Percentiles rank a stretch among this genome's conserved stretches.
Evolutionary conservation across 164 flowering plant species (phyloP).

Genomic region (Vitis labrusca): DNA sequence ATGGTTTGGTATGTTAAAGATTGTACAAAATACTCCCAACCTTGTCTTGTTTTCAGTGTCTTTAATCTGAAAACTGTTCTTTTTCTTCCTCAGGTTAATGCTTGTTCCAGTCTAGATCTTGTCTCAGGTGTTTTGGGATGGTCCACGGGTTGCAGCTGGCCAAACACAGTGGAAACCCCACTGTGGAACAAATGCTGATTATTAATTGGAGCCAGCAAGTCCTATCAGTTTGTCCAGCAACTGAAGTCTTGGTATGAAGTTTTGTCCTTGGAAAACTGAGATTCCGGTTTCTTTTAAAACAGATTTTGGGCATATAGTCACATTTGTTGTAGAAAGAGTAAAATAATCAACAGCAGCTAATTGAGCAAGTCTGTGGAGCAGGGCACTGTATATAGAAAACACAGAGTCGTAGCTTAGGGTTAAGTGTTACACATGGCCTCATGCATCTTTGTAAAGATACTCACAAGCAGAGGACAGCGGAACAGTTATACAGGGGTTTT

Average conservation of each 20-base stretch:
- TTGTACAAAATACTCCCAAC: background rate
- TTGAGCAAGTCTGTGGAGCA: conserved; percentile 32
- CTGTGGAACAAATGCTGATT: conserved; percentile 57
- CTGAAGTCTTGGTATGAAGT: conserved; percentile 26
- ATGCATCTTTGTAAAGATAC: conserved; percentile 20
- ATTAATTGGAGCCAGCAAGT: background rate
- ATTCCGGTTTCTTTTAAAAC: background rate
- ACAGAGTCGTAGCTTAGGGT: conserved; percentile 21
- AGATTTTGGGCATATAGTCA: conserved; percentile 18
- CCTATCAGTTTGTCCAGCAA: conserved; percentile 5
- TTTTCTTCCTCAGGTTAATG: conserved; percentile 52
- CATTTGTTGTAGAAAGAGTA: conserved; percentile 9
- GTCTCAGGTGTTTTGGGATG: conserved; percentile 84
- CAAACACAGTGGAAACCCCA: conserved; percentile 36
- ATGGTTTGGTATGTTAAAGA: conserved; percentile 54
- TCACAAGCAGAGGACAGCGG: background rate
- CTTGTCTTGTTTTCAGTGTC: background rate
- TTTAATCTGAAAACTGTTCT: background rate
- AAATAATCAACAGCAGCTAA: conserved; percentile 33
- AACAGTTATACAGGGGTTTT: conserved; percentile 7
- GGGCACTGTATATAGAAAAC: conserved; percentile 48
- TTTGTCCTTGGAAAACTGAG: conserved; percentile 27
- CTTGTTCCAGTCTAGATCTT: conserved; percentile 64
- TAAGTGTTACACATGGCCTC: conserved; percentile 13
- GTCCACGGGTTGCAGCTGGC: conserved; percentile 97